These are phyloP conservation scores for Fulvia fulva DNA, from an alignment of 2,329 filamentous ascomycete genomes.

Conservation along the genomic window DNA sequence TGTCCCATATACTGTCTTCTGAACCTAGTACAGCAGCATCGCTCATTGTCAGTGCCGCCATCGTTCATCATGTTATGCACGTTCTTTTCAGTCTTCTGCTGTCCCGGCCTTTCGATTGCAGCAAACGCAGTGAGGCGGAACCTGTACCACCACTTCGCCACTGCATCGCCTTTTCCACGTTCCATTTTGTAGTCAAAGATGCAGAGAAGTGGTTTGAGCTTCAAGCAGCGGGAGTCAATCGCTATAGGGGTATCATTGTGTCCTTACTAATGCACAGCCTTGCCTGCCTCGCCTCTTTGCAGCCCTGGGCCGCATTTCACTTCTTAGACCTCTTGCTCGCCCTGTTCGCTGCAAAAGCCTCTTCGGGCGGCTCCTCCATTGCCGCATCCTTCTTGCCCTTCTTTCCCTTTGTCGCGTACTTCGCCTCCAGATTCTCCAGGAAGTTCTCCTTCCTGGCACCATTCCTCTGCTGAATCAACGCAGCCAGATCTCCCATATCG, in stretches of 20 bases:
- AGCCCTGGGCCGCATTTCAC: neutral
- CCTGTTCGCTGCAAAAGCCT: constrained; percentile 51
- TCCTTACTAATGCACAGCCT: neutral
- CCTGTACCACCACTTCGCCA: no score
- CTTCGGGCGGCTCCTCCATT: constrained; percentile 58
- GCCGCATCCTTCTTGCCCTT: constrained; percentile 50
- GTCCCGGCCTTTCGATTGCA: no score
- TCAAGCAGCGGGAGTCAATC: no score
- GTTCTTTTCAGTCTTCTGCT: no score
- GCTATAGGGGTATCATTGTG: neutral
- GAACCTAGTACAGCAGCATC: no score
- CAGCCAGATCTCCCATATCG: constrained; percentile 55
- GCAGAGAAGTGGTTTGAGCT: no score
- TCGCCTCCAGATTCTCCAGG: constrained; percentile 70
- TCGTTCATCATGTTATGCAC: no score
- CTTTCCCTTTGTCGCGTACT: constrained; percentile 57
- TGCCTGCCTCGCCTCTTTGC: neutral
- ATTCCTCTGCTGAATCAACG: constrained; percentile 70
- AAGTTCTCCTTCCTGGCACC: constrained; percentile 58
- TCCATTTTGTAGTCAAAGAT: no score
- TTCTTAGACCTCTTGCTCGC: constrained; percentile 30
- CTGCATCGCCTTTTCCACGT: no score
- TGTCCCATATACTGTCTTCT: no score
- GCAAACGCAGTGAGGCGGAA: no score
- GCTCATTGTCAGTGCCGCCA: no score